Percentiles rank a stretch among this genome's conserved stretches.
Evolutionary conservation across 352 stramenopile genomes (phyloP).

Genomic region (Aphanomyces cochlioides): DNA sequence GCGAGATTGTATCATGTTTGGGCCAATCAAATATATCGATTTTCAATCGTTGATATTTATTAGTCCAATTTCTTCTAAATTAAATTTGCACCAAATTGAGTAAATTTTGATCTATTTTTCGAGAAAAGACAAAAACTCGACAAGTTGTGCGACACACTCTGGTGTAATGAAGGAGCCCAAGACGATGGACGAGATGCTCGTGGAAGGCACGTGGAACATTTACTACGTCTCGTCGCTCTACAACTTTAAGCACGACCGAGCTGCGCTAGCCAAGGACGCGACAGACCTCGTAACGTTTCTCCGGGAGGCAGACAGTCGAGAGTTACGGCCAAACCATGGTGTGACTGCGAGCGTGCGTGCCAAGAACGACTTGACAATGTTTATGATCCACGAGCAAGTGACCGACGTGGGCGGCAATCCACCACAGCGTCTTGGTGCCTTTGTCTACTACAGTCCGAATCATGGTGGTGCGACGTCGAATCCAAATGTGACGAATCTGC

Average conservation of each 20-base stretch:
- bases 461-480: conserved; percentile 36
- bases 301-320: neutral
- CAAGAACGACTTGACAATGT: conserved; percentile 24
- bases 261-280: conserved; percentile 38
- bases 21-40: no score
- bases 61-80: no score
- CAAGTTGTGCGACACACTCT: no score
- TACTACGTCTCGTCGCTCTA: conserved; percentile 66
- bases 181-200: conserved; percentile 10
- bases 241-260: conserved; percentile 56
- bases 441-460: conserved; percentile 63
- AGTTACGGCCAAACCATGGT: neutral
- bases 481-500: conserved; percentile 49
- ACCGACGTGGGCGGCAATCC: neutral
- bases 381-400: conserved; percentile 21
- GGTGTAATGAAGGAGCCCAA: conserved; percentile 7
- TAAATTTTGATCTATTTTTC: neutral
- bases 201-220: conserved; percentile 41
- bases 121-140: neutral
- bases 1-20: no score
- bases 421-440: conserved; percentile 32
- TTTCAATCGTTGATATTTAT: no score
- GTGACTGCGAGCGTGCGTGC: conserved; percentile 21
- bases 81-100: neutral
- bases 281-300: conserved; percentile 26